Evolutionary conservation across 306 rosid species (phyloP).

Genomic region (Sicyos edulis): DNA sequence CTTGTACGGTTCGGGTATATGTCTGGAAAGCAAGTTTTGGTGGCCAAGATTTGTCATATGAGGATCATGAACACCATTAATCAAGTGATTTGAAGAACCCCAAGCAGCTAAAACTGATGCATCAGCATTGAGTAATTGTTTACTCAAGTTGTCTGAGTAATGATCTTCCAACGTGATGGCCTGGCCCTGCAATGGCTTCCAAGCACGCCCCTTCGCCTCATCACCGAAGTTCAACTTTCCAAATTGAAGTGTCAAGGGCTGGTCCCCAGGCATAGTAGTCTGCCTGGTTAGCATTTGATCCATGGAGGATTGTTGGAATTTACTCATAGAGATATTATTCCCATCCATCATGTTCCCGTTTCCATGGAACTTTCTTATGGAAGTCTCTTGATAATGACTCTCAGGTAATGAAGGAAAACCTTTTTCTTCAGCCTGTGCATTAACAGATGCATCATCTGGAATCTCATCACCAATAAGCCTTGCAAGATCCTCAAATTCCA

Average conservation of each 20-base stretch:
- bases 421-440: conserved; percentile 17
- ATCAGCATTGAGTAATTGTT: conserved; percentile 18
- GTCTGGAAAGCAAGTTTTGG: conserved; percentile 28
- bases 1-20: conserved; percentile 17
- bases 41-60: conserved; percentile 26
- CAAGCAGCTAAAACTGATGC: conserved; percentile 25
- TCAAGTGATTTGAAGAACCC: conserved; percentile 26
- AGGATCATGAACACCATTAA: conserved; percentile 24
- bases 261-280: conserved; percentile 27
- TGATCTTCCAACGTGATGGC: conserved; percentile 19
- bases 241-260: conserved; percentile 37
- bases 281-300: conserved; percentile 28
- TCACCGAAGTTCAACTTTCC: conserved; percentile 29
- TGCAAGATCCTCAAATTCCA: conserved; percentile 42
- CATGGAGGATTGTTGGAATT: conserved; percentile 21
- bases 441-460: conserved; percentile 34
- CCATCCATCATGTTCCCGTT: conserved; percentile 32
- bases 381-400: conserved; percentile 25
- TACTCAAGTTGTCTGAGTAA: conserved; percentile 17
- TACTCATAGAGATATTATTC: conserved; percentile 27
- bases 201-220: conserved; percentile 8
- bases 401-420: conserved; percentile 23
- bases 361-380: conserved; percentile 19
- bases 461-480: conserved; percentile 46
- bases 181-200: conserved; percentile 8